Conservation (phyloP, 169 alveolate genomes). For the Plasmodium knowlesi region DNA sequence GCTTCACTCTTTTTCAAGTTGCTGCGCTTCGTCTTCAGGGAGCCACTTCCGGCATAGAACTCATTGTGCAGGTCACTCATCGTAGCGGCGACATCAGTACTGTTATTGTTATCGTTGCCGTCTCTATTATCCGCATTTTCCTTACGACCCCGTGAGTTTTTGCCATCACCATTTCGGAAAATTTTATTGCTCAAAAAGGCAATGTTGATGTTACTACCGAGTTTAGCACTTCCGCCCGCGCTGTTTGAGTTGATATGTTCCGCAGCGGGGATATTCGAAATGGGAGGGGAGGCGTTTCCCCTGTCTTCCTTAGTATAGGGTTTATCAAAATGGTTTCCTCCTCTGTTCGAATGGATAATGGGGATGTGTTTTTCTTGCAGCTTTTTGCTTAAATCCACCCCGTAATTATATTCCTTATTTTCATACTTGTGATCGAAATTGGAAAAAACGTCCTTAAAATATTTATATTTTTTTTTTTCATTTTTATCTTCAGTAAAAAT, state of each 20-base stretch:
- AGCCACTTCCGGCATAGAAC: neutral
- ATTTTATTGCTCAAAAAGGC: neutral
- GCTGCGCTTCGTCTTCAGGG: neutral
- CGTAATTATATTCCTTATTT: constrained; percentile 20
- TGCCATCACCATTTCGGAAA: neutral
- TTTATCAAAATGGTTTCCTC: neutral
- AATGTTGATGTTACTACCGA: neutral
- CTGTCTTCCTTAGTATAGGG: neutral
- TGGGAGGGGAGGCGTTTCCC: neutral
- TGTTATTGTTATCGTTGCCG: neutral
- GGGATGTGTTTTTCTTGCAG: neutral
- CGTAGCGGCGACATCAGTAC: neutral
- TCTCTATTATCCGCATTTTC: neutral
- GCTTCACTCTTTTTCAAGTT: neutral
- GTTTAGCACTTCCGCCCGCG: neutral
- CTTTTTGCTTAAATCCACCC: neutral
- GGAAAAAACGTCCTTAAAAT: constrained; percentile 67
- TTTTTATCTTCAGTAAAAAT: constrained; percentile 73
- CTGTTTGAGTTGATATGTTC: neutral
- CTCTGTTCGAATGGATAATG: neutral
- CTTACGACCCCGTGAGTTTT: neutral
- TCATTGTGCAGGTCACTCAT: neutral
- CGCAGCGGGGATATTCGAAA: neutral
- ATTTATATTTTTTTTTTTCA: constrained; percentile 52
- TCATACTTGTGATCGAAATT: constrained; percentile 54